phyloP scores from a whole-genome alignment of 129 eudicot species.

The Centaurea solstitialis region DNA sequence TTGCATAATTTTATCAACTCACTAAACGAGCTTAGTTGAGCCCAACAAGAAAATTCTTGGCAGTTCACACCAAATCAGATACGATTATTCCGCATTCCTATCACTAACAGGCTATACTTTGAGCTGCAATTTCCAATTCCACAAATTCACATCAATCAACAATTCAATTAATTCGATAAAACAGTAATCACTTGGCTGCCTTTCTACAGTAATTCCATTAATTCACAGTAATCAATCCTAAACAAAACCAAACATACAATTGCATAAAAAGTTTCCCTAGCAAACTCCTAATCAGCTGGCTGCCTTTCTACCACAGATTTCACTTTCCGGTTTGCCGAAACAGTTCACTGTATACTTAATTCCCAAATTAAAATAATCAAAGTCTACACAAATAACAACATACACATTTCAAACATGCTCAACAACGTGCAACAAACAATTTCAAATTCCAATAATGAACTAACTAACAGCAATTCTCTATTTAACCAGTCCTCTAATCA shows the following conservation, averaged over 20 bases:
- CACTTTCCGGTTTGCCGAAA: neutral
- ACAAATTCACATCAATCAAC: neutral
- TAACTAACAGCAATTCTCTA: constrained; percentile 1
- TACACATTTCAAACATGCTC: neutral
- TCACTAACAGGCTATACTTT: neutral
- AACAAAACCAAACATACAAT: neutral
- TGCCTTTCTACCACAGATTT: neutral
- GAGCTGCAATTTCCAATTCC: neutral
- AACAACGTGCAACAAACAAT: neutral
- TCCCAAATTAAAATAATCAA: neutral
- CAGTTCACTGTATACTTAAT: neutral
- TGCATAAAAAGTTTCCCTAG: neutral
- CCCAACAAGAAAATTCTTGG: neutral
- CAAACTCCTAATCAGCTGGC: neutral
- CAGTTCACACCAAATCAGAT: neutral
- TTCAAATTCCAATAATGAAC: neutral
- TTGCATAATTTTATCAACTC: neutral
- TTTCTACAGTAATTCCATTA: too few relatives aligned
- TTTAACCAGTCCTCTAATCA: neutral
- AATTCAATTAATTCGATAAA: neutral
- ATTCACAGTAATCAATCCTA: neutral
- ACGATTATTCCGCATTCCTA: neutral
- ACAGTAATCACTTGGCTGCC: neutral
- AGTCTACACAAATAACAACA: neutral
- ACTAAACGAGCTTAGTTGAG: neutral